These are phyloP conservation scores for Nemania sp. DNA, from an alignment of 2,329 filamentous ascomycete species.

Conservation along the genomic window DNA sequence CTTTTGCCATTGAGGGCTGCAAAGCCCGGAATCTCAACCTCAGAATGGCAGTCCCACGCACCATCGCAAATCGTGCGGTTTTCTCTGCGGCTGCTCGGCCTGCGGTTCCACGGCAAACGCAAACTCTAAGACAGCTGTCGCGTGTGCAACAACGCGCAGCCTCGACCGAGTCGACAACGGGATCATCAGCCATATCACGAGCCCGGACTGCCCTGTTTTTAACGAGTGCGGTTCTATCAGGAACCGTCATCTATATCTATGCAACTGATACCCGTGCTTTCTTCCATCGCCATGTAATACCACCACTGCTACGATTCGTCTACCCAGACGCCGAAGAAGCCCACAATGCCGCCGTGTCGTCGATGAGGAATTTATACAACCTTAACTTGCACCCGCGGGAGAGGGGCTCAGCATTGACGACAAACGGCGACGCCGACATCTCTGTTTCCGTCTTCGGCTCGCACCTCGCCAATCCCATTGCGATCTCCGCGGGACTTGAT, in stretches of 20 bases:
- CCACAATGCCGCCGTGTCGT: constrained; percentile 76
- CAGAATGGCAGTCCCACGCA: constrained; percentile 35
- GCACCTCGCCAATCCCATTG: constrained; percentile 80
- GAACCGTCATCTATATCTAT: constrained; percentile 64
- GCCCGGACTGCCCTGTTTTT: constrained; percentile 43
- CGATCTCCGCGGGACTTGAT: constrained; percentile 93
- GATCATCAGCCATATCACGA: background rate
- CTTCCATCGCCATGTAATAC: constrained; percentile 68
- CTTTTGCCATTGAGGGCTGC: constrained; percentile 38
- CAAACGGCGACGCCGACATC: constrained; percentile 42
- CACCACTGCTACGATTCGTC: constrained; percentile 65
- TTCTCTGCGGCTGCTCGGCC: constrained; percentile 23
- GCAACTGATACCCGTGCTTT: constrained; percentile 75
- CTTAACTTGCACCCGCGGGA: constrained; percentile 82
- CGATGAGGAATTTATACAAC: constrained; percentile 72
- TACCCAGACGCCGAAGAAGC: constrained; percentile 85
- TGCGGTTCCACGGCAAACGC: constrained; percentile 25
- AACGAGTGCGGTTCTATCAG: constrained; percentile 45
- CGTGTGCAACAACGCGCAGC: constrained; percentile 27
- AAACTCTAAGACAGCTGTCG: constrained; percentile 24
- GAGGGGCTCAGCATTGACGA: constrained; percentile 50
- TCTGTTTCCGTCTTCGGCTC: constrained; percentile 71
- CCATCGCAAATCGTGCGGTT: constrained; percentile 29
- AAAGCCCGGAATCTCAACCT: constrained; percentile 30
- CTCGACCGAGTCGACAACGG: constrained; percentile 24